Base-by-base conservation (phyloP, 257 asterid species). In the Lantana camara region DNA sequence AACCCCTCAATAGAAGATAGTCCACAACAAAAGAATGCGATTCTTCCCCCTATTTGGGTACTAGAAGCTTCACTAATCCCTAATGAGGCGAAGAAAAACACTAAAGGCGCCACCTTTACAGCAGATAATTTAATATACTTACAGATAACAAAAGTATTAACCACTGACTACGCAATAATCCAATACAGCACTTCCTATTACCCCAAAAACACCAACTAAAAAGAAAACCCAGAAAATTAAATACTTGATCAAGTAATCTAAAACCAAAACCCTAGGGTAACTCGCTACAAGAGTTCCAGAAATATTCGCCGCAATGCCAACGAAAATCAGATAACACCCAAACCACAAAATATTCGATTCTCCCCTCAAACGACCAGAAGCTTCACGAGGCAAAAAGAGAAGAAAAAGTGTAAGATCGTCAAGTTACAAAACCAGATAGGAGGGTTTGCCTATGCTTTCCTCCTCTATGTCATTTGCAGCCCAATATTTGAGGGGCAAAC, bases 241-340 rank as follows among this genome's bases (percentile, higher is more conserved):
- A 14, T 20, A 66, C 68, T 48, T 81, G 73, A 75, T 71, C 86
- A 68, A 73, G 75, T 66, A 57, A 73, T 71, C 72, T n/a, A 69
- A 53, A 64, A 71, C n/a, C 80, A 79, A 76, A 82, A 76, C 82
- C 85, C 83, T 76, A 77, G 68, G 34, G 67, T 63, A 75, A 63
- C 58, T 52, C 48, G 71, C 63, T 50, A 3, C 52, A 45, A 68
- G 19, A 41, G 27, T 45, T 60, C 41, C 62, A 52, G 30, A 52
- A 58, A 69, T 46, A 64, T 44, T 65, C 61, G 80, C 68, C 75
- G 74, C 80, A 82, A 77, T 81, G 84, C 72, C 65, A 71, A 63
- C 65, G 35, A 38, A 67, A 56, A 66, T 69, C 70, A 42, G 70
- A 53, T n/a, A 47, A 55, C 47, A 49, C 30, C 17, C 15, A 27